A percentile compares a stretch with the other conserved stretches of the same genome.
Conservation (phyloP, 176 grass and related monocot genomes). For the Areca catechu region DNA sequence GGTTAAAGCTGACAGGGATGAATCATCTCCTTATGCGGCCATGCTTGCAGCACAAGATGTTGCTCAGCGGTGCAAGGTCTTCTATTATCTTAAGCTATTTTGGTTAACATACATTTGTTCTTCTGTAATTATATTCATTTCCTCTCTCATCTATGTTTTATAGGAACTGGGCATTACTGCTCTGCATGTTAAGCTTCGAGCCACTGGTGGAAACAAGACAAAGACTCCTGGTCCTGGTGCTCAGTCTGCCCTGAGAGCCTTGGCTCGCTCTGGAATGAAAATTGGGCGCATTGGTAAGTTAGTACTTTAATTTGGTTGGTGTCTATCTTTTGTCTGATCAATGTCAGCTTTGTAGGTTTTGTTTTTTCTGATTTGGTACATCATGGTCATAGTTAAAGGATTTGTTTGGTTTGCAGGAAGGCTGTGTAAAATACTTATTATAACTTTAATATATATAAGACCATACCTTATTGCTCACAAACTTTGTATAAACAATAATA, state of each 20-base stretch:
- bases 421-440: no score
- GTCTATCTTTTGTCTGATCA: no score
- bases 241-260: constrained; percentile 38
- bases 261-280: constrained; percentile 30
- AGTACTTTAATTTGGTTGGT: neutral
- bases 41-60: constrained; percentile 14
- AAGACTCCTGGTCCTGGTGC: constrained; percentile 39
- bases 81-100: neutral
- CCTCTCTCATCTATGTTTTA: neutral
- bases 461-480: no score
- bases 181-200: constrained; percentile 43
- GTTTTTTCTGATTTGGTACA: no score
- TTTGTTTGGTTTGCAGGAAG: no score
- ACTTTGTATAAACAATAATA: no score
- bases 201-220: constrained; percentile 51
- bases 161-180: constrained; percentile 45
- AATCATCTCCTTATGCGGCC: constrained; percentile 10
- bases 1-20: constrained; percentile 9
- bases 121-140: neutral
- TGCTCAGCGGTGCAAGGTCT: constrained; percentile 1
- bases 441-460: no score
- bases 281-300: constrained; percentile 9
- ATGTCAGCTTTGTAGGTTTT: no score
- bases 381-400: no score
- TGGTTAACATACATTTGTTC: no score